Percentiles rank a stretch among this genome's conserved stretches.
Evolutionary conservation across 106 monocot genomes (phyloP).

Genomic region (Allium fistulosum): DNA sequence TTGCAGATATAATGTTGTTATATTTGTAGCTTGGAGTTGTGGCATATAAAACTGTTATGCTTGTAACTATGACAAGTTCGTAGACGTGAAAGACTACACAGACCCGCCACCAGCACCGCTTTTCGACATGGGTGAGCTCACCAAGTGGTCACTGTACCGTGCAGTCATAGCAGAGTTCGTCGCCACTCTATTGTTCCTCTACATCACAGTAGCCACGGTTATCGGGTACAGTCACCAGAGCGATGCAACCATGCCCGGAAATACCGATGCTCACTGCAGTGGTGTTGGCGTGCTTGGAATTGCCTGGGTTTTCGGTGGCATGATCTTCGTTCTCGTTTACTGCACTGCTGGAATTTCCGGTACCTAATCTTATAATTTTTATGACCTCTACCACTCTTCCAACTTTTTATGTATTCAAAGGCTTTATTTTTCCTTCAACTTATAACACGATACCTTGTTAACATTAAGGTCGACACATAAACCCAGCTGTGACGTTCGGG

Average conservation of each 20-base stretch:
- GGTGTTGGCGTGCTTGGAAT: conserved; percentile 15
- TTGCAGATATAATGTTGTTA: too few relatives aligned
- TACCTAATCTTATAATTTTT: not conserved
- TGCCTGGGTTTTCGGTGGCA: conserved; percentile 16
- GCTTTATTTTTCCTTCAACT: too few relatives aligned
- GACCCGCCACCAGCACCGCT: conserved; percentile 19
- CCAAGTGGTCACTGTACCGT: conserved; percentile 26
- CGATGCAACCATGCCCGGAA: not conserved
- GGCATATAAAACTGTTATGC: too few relatives aligned
- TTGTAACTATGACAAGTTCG: too few relatives aligned
- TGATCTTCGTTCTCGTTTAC: conserved; percentile 19
- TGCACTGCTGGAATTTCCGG: conserved; percentile 18
- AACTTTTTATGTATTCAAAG: too few relatives aligned
- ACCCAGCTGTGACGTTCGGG: conserved; percentile 49
- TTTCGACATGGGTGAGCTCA: conserved; percentile 14
- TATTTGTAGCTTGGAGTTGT: too few relatives aligned
- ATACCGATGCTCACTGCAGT: conserved; percentile 18
- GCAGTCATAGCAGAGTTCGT: conserved; percentile 26
- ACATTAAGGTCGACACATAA: conserved; percentile 29
- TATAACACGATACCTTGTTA: too few relatives aligned
- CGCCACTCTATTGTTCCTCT: conserved; percentile 23
- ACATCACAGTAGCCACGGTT: conserved; percentile 19
- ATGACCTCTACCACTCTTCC: not conserved
- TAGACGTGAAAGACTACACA: conserved; percentile 30
- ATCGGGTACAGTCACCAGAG: conserved; percentile 29